Percentiles rank a stretch among this genome's conserved stretches.
phyloP scores from a whole-genome alignment of 768 basidiomycete species.

The Russula vinacea region DNA sequence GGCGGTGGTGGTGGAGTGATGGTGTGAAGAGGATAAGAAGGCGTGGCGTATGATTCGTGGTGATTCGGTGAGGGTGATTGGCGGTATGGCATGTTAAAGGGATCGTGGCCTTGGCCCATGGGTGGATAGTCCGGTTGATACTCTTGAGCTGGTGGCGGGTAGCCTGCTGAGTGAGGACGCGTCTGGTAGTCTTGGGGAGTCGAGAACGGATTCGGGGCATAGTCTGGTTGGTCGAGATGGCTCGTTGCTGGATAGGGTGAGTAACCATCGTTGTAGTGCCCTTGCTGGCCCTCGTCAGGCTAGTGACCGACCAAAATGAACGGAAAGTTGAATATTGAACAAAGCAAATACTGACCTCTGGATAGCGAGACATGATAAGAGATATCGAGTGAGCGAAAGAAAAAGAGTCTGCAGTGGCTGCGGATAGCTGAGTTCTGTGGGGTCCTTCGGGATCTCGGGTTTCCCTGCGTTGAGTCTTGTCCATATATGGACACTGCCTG shows the following conservation, averaged over 20 bases:
- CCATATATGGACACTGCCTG: neutral
- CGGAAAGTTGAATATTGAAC: neutral
- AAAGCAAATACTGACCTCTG: slow-evolving; percentile 37
- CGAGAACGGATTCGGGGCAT: slow-evolving; percentile 44
- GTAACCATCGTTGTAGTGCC: slow-evolving; percentile 68
- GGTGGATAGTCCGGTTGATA: slow-evolving; percentile 30
- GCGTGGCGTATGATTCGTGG: slow-evolving; percentile 19
- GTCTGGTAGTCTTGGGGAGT: slow-evolving; percentile 32
- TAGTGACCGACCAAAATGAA: slow-evolving; percentile 30
- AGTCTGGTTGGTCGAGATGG: slow-evolving; percentile 37
- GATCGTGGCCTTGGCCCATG: slow-evolving; percentile 29
- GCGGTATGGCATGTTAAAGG: slow-evolving; percentile 24
- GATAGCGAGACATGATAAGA: slow-evolving; percentile 42
- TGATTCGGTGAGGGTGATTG: slow-evolving; percentile 34
- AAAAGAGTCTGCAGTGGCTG: neutral
- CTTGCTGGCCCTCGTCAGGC: slow-evolving; percentile 62
- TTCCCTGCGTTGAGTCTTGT: neutral
- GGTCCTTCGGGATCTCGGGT: no score
- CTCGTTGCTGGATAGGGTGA: slow-evolving; percentile 44
- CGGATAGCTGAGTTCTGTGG: neutral
- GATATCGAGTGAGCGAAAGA: neutral
- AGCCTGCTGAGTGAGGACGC: slow-evolving; percentile 24
- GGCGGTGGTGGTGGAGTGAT: slow-evolving; percentile 14
- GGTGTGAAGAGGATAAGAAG: slow-evolving; percentile 21
- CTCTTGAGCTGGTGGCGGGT: slow-evolving; percentile 29